Conservation (phyloP, 805 yeast species). For the Kazachstania martiniae region DNA sequence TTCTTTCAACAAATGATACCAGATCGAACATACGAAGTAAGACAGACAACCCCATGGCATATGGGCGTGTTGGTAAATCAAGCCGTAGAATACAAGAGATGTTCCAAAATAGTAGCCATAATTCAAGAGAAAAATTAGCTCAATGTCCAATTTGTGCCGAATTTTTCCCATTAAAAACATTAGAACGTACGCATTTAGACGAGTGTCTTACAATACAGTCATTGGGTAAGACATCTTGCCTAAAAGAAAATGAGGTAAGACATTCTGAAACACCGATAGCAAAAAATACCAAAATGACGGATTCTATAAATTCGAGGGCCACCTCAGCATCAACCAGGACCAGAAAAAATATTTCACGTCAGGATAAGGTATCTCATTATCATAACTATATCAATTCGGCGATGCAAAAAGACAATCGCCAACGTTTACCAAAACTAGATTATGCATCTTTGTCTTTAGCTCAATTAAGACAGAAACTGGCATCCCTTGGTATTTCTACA, state of each 20-base stretch:
- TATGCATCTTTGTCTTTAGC: constrained; percentile 46
- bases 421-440: constrained; percentile 53
- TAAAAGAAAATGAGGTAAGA: background rate
- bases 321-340: background rate
- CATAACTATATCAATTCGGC: constrained; percentile 31
- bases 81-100: too few species aligned
- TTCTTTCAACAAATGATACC: constrained; percentile 20
- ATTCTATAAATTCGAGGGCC: background rate
- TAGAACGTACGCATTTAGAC: constrained; percentile 55
- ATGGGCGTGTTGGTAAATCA: too few species aligned
- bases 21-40: constrained; percentile 5
- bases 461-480: constrained; percentile 50
- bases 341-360: background rate
- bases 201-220: constrained; percentile 35
- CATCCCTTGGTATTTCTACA: constrained; percentile 43
- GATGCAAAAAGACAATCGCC: constrained; percentile 17
- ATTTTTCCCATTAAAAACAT: constrained; percentile 40
- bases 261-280: background rate
- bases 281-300: background rate
- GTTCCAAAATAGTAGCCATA: too few species aligned
- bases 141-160: constrained; percentile 61
- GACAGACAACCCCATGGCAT: too few species aligned
- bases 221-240: constrained; percentile 4
- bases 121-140: too few species aligned
- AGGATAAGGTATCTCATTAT: constrained; percentile 7